These are phyloP conservation scores for Aspergillus tamarii DNA, from an alignment of 2,329 filamentous ascomycete species.

Conservation along the genomic window DNA sequence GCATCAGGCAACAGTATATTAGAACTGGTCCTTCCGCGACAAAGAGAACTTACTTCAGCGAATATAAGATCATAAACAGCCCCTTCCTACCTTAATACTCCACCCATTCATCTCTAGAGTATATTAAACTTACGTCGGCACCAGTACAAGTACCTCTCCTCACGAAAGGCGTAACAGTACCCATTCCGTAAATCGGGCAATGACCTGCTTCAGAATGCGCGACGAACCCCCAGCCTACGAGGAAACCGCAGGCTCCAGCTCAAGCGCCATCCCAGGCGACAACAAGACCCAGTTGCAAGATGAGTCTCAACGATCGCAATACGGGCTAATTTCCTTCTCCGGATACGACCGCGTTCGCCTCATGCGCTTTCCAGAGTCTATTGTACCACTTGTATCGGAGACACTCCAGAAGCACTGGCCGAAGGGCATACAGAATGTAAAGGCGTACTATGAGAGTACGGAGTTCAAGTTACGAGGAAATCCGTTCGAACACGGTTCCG, in stretches of 20 bases:
- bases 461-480: neutral
- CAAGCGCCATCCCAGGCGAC: neutral
- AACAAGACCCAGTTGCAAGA: neutral
- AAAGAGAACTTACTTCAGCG: neutral
- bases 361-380: neutral
- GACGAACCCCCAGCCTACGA: neutral
- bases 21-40: neutral
- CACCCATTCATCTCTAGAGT: neutral
- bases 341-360: neutral
- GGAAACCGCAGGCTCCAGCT: neutral
- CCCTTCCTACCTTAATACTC: neutral
- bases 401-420: neutral
- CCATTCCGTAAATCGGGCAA: neutral
- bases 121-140: neutral
- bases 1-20: neutral
- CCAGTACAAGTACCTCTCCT: neutral
- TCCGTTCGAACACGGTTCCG: neutral
- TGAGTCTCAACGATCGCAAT: neutral
- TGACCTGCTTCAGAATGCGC: neutral
- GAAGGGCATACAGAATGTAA: neutral
- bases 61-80: neutral
- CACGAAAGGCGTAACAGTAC: neutral
- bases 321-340: neutral
- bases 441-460: neutral
- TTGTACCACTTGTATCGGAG: neutral